Conservation (phyloP, 495 filamentous ascomycete genomes). For the Friedmanniomyces endolithicus region DNA sequence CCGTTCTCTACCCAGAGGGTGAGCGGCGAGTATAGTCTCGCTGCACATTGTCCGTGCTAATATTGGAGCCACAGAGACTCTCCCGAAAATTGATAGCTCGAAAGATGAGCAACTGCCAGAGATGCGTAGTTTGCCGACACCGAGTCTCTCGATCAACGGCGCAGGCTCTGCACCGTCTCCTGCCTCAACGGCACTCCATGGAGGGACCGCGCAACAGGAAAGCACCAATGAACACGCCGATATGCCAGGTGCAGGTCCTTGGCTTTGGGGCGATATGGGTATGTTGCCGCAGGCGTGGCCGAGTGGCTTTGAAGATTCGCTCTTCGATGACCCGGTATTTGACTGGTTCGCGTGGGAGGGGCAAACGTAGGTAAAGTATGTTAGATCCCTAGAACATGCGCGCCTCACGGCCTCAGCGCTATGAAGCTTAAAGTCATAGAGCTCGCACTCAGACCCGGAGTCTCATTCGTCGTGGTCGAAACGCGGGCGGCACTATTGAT, state of each 20-base stretch:
- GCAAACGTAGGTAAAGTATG: not conserved
- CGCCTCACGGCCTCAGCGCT: too few relatives aligned
- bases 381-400: too few relatives aligned
- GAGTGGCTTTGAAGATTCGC: not conserved
- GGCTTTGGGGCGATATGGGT: not conserved
- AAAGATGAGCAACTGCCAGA: too few relatives aligned
- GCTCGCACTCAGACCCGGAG: too few relatives aligned
- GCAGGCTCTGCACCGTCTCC: not conserved
- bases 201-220: too few relatives aligned
- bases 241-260: not conserved
- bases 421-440: too few relatives aligned
- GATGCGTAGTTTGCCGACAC: not conserved
- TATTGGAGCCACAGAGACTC: too few relatives aligned
- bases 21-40: not conserved
- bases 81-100: too few relatives aligned
- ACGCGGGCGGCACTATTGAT: too few relatives aligned
- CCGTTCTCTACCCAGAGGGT: not conserved
- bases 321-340: slow-evolving; percentile 1
- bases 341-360: slow-evolving; percentile 8
- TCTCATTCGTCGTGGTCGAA: too few relatives aligned
- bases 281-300: not conserved
- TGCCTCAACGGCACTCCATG: too few relatives aligned
- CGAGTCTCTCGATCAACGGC: not conserved
- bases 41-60: not conserved
- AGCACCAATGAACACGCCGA: too few relatives aligned